phyloP scores from a whole-genome alignment of 2,329 filamentous ascomycete genomes.

The Spiromastix sp. region DNA sequence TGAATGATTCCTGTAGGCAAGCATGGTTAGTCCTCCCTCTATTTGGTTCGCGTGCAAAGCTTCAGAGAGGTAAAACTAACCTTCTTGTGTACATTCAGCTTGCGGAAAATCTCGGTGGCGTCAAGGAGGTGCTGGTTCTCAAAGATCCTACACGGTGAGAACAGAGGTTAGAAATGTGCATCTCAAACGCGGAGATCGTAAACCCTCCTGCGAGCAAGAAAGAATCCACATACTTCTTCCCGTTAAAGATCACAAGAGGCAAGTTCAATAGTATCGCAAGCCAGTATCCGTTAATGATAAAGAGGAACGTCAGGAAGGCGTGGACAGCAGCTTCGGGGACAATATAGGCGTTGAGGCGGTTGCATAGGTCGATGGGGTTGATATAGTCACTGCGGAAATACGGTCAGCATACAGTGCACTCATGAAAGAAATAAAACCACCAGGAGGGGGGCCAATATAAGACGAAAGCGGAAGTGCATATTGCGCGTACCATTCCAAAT shows the following conservation, averaged over 20 bases:
- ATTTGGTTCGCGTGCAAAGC: neutral
- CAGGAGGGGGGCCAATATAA: too few species aligned
- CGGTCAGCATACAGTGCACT: neutral
- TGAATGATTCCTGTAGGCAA: conserved; percentile 73
- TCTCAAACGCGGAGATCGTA: neutral
- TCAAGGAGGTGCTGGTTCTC: conserved; percentile 96
- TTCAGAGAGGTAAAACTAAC: conserved; percentile 35
- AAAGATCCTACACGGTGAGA: conserved; percentile 72
- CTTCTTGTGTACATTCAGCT: conserved; percentile 98
- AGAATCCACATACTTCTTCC: conserved; percentile 72
- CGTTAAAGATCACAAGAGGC: conserved; percentile 84
- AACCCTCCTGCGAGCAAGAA: too few species aligned
- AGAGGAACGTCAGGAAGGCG: conserved; percentile 87
- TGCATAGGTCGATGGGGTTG: conserved; percentile 99
- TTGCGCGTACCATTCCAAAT: conserved; percentile 97
- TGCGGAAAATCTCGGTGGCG: conserved; percentile 98
- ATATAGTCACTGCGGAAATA: conserved; percentile 73
- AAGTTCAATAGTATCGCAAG: conserved; percentile 83
- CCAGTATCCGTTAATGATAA: conserved; percentile 99
- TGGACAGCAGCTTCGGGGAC: conserved; percentile 97
- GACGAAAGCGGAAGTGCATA: too few species aligned
- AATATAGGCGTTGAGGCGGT: conserved; percentile 99
- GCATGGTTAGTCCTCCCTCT: conserved; percentile 3
- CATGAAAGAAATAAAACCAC: too few species aligned
- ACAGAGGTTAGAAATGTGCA: neutral